Conservation (phyloP, 2,329 filamentous ascomycete species). For the Colletotrichum sp. region DNA sequence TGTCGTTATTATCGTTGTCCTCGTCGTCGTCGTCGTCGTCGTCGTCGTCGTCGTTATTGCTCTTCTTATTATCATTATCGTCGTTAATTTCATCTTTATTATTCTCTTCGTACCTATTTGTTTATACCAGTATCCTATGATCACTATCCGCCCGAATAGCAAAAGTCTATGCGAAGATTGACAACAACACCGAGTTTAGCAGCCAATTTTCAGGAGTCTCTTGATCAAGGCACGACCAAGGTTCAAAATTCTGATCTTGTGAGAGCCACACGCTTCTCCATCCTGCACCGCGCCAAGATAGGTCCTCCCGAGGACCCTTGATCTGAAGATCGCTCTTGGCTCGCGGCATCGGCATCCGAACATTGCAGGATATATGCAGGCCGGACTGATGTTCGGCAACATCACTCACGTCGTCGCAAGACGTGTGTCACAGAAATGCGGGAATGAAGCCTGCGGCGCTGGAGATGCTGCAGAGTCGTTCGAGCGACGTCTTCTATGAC, state of each 20-base stretch:
- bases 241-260: not conserved
- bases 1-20: too few species aligned
- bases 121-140: rapidly evolving
- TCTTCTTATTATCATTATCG: too few species aligned
- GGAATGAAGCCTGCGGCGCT: not conserved
- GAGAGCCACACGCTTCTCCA: not conserved
- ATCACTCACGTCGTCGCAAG: not conserved
- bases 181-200: rapidly evolving
- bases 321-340: not conserved
- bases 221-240: not conserved
- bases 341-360: not conserved
- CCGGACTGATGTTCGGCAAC: not conserved
- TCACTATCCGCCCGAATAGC: too few species aligned
- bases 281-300: not conserved
- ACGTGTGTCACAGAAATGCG: not conserved
- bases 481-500: not conserved
- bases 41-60: too few species aligned
- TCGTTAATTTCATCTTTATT: too few species aligned
- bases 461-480: not conserved
- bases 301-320: not conserved
- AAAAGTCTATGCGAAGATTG: rapidly evolving
- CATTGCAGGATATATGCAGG: not conserved
- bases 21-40: too few species aligned
- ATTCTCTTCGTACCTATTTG: too few species aligned
- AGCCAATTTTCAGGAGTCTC: not conserved